Conservation (phyloP, 129 eudicot species). For the Deinandra increscens region DNA sequence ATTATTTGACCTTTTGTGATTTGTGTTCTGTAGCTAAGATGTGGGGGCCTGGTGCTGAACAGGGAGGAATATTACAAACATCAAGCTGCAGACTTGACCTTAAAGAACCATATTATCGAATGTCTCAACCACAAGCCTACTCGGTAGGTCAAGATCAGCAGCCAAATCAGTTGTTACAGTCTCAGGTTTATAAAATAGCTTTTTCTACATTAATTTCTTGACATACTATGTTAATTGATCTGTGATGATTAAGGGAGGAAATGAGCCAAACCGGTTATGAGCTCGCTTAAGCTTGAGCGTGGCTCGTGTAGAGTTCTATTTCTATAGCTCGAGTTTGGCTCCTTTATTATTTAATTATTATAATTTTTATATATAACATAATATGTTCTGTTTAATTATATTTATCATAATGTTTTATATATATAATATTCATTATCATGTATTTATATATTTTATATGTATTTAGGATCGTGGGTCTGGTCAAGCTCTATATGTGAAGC, state of each 20-base stretch:
- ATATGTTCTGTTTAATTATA: too few species aligned
- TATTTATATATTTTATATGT: too few species aligned
- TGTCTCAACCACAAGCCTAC: slow-evolving; percentile 93
- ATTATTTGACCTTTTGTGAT: slow-evolving; percentile 7
- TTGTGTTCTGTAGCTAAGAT: slow-evolving; percentile 56
- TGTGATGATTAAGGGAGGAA: slow-evolving; percentile 59
- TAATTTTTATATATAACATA: too few species aligned
- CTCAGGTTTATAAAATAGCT: slow-evolving; percentile 47
- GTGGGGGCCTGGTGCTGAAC: slow-evolving; percentile 98
- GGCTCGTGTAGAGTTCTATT: not conserved
- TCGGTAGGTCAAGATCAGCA: slow-evolving; percentile 73
- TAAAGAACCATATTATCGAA: slow-evolving; percentile 91
- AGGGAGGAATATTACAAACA: slow-evolving; percentile 87
- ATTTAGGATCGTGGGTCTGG: too few species aligned
- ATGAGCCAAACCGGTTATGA: not conserved
- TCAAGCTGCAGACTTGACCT: slow-evolving; percentile 83
- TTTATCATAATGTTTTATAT: too few species aligned
- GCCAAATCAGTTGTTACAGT: slow-evolving; percentile 55
- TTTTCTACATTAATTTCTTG: not conserved
- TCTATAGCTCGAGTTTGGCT: too few species aligned
- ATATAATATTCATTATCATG: too few species aligned
- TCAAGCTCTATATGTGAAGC: too few species aligned
- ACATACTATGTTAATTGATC: not conserved
- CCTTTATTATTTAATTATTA: too few species aligned
- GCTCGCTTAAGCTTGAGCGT: not conserved